Base-by-base conservation (phyloP, 2,329 filamentous ascomycete species). In the Orbilia blumenaviensis region DNA sequence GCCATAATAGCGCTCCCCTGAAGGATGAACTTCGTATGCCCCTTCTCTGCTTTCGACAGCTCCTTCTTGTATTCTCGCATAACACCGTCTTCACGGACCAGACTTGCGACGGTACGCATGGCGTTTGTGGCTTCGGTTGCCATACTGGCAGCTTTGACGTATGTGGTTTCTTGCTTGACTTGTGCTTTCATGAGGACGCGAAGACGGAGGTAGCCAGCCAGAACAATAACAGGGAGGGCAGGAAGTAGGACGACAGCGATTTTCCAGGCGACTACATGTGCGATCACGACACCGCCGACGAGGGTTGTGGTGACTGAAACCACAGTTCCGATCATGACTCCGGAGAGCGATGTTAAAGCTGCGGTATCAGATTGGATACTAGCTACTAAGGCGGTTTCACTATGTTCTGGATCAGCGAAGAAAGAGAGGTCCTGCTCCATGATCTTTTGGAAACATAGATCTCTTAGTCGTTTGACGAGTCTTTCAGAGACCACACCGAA, bases 121-220 rank as follows among this genome's bases (percentile, higher is more conserved):
- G 87, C 88, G 62, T 87, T 86, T 58, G 90, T 88, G 0, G 89
- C 89, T 78, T 92, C 90, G 4, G 89, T 88, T 0, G 89, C 89
- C 61, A 92, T 86, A 3, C 87, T 86, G 14, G 89, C 87, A 1
- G 90, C 89, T 46, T 86, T 86, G 5, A 87, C 86, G 78, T 90
- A 92, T 1, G 90, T 89, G 23, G 86, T 87, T 42, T 89, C 87
- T 78, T 91, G 89, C 12, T 87, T 86, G 66, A 87, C 85, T 77
- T 91, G 88, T 54, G 90, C 89, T 38, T 86, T 85, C 1, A 87
- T 86, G 12, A 86, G 81, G 2, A 86, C 83, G 3, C 84, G 82
- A 9, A 86, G 81, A 42, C 85, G 82, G 18, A 85, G 79, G 74
- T 84, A 86, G 0, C 85, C 85, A 5, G 82, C 83, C 0, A 84